phyloP scores from a whole-genome alignment of 2,329 filamentous ascomycete species.

The Ascosphaera apis region DNA sequence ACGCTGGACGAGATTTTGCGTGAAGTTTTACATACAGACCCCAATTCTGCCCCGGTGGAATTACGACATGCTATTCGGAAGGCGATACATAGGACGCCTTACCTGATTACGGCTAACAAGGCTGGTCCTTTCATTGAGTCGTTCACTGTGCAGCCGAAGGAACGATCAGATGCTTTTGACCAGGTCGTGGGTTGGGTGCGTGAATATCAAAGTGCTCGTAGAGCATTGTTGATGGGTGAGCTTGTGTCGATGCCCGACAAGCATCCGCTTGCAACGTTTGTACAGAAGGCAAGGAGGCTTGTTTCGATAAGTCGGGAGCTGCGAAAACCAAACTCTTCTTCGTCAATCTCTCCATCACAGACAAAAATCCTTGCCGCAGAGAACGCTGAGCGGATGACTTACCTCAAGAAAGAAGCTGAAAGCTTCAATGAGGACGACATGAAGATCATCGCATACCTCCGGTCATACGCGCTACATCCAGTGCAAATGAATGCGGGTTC shows the following conservation, averaged over 20 bases:
- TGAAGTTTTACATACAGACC: slow-evolving; percentile 12
- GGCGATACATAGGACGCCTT: slow-evolving; percentile 12
- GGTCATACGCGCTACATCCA: slow-evolving; percentile 25
- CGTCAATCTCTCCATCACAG: slow-evolving; percentile 18
- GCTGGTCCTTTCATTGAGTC: slow-evolving; percentile 14
- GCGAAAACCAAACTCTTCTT: slow-evolving; percentile 20
- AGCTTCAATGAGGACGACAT: slow-evolving; percentile 27
- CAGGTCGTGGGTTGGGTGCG: slow-evolving; percentile 33
- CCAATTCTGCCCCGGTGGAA: slow-evolving; percentile 11
- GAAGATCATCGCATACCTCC: slow-evolving; percentile 32
- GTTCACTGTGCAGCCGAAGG: slow-evolving; percentile 29
- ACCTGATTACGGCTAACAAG: slow-evolving; percentile 14
- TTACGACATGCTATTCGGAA: slow-evolving; percentile 16
- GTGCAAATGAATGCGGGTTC: slow-evolving; percentile 17
- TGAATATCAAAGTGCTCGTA: slow-evolving; percentile 29
- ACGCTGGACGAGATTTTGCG: slow-evolving; percentile 17
- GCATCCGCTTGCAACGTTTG: slow-evolving; percentile 20
- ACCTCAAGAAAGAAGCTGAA: slow-evolving; percentile 14
- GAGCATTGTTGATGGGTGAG: slow-evolving; percentile 12
- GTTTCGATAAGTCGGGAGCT: slow-evolving; percentile 19
- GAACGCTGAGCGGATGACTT: slow-evolving; percentile 10
- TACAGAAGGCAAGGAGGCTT: slow-evolving; percentile 20
- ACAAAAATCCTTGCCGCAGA: slow-evolving; percentile 9
- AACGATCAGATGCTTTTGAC: slow-evolving; percentile 25
- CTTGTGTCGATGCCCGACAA: slow-evolving; percentile 8